Evolutionary conservation across 495 filamentous ascomycete species (phyloP), one percentile per base, ranked within the genome.

Genomic region (Penicillium macrosclerotiorum): DNA sequence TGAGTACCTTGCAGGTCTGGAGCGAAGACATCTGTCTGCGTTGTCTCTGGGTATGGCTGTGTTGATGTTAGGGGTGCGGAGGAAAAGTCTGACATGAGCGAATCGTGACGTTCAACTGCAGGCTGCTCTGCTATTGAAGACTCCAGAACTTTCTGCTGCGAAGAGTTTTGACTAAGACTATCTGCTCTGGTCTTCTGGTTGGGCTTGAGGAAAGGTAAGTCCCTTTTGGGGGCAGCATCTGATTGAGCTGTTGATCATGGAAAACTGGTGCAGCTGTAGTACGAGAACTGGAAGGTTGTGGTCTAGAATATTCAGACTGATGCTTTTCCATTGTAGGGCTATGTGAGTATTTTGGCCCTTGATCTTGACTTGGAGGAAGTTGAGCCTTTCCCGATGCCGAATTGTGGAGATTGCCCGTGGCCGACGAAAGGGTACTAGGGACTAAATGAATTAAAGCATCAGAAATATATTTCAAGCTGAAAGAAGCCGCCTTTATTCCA

Each of bases 181-280:
- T 31, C 34, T 0, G 43, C 34, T 33, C 45, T 45, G 1, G 48
- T 52, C 36, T 69, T 64, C 18, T 39, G 13, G 19, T 40, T 57
- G 19, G 49, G 51, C 27, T 60, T 66, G 13, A 56, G 30, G 40
- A 75, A 76, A 3, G 75, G 75, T 1, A 78, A 59, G 8, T 64
- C 60, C 31, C 74, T 49, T 62, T 72, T n/a, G 75, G 75, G 14
- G 75, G 75, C 6, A 75, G 54, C 46, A 68, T 59, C 24, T 69
- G 58, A 31, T 69, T 60, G 0, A 74, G 54, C 14, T 54, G 38
- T 32, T 67, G 50, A 13, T 63, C 58, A 26, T 65, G 57, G 22
- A 40, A 59, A 9, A 47, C 45, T 18, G 51, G 50, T 8, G 53
- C 30, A 7, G 60, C 51, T 2, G 52, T 45, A 4, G 54, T 52